Evolutionary conservation across 2,329 filamentous ascomycete genomes (phyloP).

Genomic region (Colletotrichum scovillei): DNA sequence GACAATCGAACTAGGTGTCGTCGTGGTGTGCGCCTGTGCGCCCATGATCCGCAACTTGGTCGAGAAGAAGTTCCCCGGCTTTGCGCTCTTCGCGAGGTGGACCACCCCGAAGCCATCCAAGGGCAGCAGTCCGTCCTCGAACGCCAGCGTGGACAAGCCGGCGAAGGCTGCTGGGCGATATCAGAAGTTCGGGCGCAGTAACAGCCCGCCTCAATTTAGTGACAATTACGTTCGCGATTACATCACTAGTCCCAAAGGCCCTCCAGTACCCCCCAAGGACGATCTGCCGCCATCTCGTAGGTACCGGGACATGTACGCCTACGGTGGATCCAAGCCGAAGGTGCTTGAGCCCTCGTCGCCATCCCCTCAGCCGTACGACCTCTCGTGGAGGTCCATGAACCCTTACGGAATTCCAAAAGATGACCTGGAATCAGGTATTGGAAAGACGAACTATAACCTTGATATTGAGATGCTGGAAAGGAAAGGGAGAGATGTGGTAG

Average conservation of each 20-base stretch:
- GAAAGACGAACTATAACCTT: conserved; percentile 25
- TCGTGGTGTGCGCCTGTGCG: conserved; percentile 41
- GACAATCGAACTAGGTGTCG: conserved; percentile 38
- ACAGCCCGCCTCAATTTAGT: conserved; percentile 23
- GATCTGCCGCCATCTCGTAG: neutral
- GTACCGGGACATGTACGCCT: conserved; percentile 15
- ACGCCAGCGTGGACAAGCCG: conserved; percentile 12
- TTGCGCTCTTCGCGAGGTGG: conserved; percentile 8
- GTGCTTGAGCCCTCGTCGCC: neutral
- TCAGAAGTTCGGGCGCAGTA: conserved; percentile 14
- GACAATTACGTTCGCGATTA: conserved; percentile 27
- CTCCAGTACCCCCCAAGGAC: neutral
- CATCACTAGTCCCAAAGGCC: neutral
- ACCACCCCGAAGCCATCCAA: conserved; percentile 5
- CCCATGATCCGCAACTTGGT: conserved; percentile 38
- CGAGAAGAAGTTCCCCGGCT: conserved; percentile 20
- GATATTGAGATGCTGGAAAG: conserved; percentile 29
- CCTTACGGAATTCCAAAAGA: conserved; percentile 20
- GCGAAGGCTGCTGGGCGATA: neutral
- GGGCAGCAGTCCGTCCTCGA: conserved; percentile 7
- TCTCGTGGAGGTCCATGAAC: conserved; percentile 26
- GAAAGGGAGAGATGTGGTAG: conserved; percentile 5
- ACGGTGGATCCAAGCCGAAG: neutral
- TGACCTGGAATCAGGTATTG: neutral
- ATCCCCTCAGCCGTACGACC: conserved; percentile 19